Percentiles rank a stretch among this genome's conserved stretches.
phyloP scores from a whole-genome alignment of 129 eudicot species.

The Cynara cardunculus region DNA sequence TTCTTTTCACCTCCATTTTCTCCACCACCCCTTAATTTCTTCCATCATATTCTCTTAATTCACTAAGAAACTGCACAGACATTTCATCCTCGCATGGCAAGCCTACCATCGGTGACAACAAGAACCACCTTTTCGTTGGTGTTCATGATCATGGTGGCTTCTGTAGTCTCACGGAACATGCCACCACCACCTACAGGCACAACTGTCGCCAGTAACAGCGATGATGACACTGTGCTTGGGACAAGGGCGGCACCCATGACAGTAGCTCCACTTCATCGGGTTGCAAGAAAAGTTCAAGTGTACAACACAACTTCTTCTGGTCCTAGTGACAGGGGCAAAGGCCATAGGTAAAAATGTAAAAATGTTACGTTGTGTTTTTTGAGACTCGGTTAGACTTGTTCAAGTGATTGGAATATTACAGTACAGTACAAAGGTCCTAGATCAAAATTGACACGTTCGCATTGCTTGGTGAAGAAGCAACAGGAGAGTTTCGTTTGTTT shows the following conservation, averaged over 20 bases:
- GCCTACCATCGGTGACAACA: slow-evolving; percentile 12
- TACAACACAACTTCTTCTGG: slow-evolving; percentile 28
- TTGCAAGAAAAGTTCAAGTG: slow-evolving; percentile 20
- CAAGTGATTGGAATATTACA: neutral
- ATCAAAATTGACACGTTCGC: neutral
- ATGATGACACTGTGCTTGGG: neutral
- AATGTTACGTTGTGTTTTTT: neutral
- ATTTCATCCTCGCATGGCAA: neutral
- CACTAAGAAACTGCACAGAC: slow-evolving; percentile 14
- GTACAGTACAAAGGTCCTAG: neutral
- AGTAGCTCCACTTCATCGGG: neutral
- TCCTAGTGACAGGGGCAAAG: slow-evolving; percentile 22
- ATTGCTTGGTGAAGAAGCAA: neutral
- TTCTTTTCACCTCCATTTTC: slow-evolving; percentile 23
- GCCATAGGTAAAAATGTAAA: slow-evolving; percentile 16
- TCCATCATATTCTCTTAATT: slow-evolving; percentile 12
- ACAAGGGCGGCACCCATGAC: neutral
- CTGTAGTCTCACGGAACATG: slow-evolving; percentile 15
- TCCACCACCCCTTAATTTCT: slow-evolving; percentile 26
- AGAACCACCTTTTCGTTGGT: slow-evolving; percentile 15
- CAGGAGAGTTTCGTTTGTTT: neutral
- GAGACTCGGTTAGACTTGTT: neutral
- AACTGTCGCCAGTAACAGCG: neutral
- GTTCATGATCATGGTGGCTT: slow-evolving; percentile 30
- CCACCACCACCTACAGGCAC: neutral